Evolutionary conservation across 805 yeast species (phyloP).

Genomic region (Nakazawaea wickerhamii): DNA sequence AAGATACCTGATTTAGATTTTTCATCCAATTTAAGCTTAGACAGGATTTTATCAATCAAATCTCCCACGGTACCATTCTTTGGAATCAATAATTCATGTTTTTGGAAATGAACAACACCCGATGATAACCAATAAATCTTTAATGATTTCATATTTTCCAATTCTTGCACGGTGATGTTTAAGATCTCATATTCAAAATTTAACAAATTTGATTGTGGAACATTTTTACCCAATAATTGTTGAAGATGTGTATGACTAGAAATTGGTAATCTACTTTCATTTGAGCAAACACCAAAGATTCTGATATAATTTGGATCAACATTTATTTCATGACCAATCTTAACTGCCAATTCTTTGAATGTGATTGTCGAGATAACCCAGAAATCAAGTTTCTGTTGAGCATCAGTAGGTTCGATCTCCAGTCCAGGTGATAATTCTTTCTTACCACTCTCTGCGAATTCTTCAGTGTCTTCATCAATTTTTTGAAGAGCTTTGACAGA

Average conservation of each 20-base stretch:
- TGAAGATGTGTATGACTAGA: slow-evolving; percentile 30
- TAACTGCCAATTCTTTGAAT: slow-evolving; percentile 56
- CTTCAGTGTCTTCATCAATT: slow-evolving; percentile 41
- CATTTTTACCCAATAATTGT: slow-evolving; percentile 33
- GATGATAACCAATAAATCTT: slow-evolving; percentile 68
- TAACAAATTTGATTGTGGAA: slow-evolving; percentile 37
- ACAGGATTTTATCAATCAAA: slow-evolving; percentile 50
- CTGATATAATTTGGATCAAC: slow-evolving; percentile 59
- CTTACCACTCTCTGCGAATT: slow-evolving; percentile 24
- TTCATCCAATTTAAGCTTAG: slow-evolving; percentile 46
- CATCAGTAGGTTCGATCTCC: slow-evolving; percentile 14
- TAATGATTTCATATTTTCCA: slow-evolving; percentile 68
- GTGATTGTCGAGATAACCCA: slow-evolving; percentile 64
- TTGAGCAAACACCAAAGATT: slow-evolving; percentile 53
- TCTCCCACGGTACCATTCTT: slow-evolving; percentile 49
- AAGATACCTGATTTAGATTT: slow-evolving; percentile 40
- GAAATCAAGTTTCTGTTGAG: slow-evolving; percentile 37
- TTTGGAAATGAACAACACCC: slow-evolving; percentile 65
- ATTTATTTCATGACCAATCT: slow-evolving; percentile 48
- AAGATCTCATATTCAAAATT: slow-evolving; percentile 70
- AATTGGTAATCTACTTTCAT: slow-evolving; percentile 50
- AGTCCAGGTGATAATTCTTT: slow-evolving; percentile 11
- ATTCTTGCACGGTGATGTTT: slow-evolving; percentile 66
- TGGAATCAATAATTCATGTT: slow-evolving; percentile 65
- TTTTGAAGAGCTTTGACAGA: slow-evolving; percentile 38